Base-by-base conservation (phyloP, 352 stramenopile genomes). In the Hyaloperonospora brassicae region DNA sequence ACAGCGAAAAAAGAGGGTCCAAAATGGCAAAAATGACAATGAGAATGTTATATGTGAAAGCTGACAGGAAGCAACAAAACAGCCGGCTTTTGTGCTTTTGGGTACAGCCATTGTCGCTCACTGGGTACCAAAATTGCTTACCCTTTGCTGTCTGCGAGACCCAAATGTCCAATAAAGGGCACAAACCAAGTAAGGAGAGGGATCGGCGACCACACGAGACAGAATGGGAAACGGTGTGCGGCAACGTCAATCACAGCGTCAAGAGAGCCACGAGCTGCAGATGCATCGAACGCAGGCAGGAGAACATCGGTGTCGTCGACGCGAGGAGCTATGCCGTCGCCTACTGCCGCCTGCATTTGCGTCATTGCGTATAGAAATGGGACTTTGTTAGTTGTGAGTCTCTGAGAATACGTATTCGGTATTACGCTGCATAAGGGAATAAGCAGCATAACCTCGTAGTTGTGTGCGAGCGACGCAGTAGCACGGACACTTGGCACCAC, bases 151-250 rank as follows among this genome's bases (percentile, higher is more conserved):
- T 96, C 86, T 14, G 87, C 73, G 54, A 98, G 95, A 21, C 95
- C 95, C 67, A 97, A 68, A 52, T 96, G 95, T n/a, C 95, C 95
- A 64, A 98, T 97, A 70, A 98, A 97, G 22, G 95, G 95, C 43
- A 98, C 56, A 31, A 98, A 68, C 82, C 85, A 97, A 46, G 91
- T 97, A 50, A 98, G 68, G 23, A 87, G 52, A 7, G 89, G 89
- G 13, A 97, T 74, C 17, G 90, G 89, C 46, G 82, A 93, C 89
- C 90, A 97, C 38, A 97, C 87, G 50, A 97, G 84, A 65, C 89
- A 96, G 72, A 91, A 96, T 10, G 90, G 89, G 64, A 89, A 97
- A 46, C 79, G 79, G 34, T 83, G 68, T 9, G 57, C 59, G 0
- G 55, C 61, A 12, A 59, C 43, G 41, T 85, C 68, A 30, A 83